Percentiles rank a stretch among this genome's conserved stretches.
Conservation (phyloP, 176 grass and related monocot species). For the Miscanthus lutarioriparius region DNA sequence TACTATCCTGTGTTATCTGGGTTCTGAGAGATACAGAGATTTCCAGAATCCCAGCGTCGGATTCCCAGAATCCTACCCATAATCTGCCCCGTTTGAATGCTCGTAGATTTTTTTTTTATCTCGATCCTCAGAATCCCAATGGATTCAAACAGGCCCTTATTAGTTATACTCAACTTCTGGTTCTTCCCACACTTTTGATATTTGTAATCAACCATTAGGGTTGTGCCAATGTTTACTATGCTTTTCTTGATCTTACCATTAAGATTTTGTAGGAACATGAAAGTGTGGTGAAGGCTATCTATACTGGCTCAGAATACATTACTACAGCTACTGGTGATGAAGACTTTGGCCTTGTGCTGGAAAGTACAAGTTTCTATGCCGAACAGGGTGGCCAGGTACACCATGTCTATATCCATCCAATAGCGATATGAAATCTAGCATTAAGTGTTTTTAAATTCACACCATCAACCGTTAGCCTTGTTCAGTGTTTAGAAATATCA, state of each 20-base stretch:
- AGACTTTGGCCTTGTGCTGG: slow-evolving; percentile 76
- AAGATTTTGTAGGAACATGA: slow-evolving; percentile 60
- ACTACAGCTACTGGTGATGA: slow-evolving; percentile 44
- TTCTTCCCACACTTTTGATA: not conserved
- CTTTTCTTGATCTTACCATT: not conserved
- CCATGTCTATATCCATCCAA: not conserved
- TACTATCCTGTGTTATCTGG: not conserved
- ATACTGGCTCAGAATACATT: slow-evolving; percentile 69
- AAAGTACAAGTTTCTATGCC: slow-evolving; percentile 95
- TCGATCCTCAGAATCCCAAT: not conserved
- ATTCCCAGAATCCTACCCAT: not conserved
- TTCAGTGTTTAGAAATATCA: not conserved
- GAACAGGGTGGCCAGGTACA: slow-evolving; percentile 98
- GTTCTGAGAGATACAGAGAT: not conserved
- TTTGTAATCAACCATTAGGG: not conserved
- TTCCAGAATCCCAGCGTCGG: not conserved
- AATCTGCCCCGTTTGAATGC: not conserved
- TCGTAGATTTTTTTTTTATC: not conserved
- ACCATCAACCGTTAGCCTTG: not conserved
- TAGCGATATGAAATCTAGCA: slow-evolving; percentile 15
- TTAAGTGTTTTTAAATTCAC: not conserved
- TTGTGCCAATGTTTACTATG: not conserved
- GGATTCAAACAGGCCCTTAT: not conserved
- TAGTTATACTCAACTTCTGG: not conserved
- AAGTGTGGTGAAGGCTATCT: slow-evolving; percentile 86